Conservation (phyloP, 257 asterid species). For the Anisodus tanguticus region DNA sequence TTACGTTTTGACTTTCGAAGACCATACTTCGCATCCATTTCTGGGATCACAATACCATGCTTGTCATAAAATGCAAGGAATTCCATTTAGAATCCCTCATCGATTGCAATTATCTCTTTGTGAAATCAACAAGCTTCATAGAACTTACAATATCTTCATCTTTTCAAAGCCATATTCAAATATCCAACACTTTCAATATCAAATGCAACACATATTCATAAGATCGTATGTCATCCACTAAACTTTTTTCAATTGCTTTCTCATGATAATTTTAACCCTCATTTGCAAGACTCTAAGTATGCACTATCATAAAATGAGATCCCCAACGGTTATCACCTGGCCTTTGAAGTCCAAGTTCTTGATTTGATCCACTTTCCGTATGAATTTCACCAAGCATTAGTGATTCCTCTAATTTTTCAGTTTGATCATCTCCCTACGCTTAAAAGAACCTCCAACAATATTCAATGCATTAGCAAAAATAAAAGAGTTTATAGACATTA, state of each 20-base stretch:
- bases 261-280: neutral
- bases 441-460: neutral
- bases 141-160: neutral
- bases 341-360: neutral
- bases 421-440: neutral
- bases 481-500: neutral
- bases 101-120: neutral
- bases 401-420: neutral
- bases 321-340: neutral
- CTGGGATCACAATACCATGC: neutral
- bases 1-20: neutral
- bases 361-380: neutral
- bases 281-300: neutral
- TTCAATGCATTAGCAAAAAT: neutral
- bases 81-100: neutral
- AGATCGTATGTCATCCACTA: neutral
- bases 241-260: neutral
- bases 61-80: neutral
- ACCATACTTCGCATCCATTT: slow-evolving; percentile 3
- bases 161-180: neutral
- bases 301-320: neutral
- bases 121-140: slow-evolving; percentile 1
- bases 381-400: neutral
- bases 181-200: neutral
- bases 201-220: neutral